Conservation (phyloP, 164 flowering plant species). For the Platanus orientalis region DNA sequence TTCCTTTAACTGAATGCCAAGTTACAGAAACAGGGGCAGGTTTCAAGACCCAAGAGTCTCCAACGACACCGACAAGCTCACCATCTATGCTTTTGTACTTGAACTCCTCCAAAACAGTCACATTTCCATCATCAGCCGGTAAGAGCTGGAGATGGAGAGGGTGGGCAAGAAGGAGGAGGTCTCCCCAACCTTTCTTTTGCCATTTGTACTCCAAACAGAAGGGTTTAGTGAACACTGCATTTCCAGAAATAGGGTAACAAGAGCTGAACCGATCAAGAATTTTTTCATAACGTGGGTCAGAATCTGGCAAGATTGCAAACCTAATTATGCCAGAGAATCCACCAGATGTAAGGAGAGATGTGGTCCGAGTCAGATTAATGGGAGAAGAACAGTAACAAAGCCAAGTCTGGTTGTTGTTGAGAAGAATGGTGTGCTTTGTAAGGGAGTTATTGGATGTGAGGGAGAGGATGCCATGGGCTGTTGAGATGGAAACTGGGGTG, state of each 20-base stretch:
- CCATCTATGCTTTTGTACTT: slow-evolving; percentile 84
- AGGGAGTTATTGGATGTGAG: slow-evolving; percentile 25
- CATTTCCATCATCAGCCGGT: slow-evolving; percentile 18
- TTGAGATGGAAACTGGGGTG: slow-evolving; percentile 47
- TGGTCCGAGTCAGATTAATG: slow-evolving; percentile 33
- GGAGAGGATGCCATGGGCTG: slow-evolving; percentile 55
- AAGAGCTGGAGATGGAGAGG: slow-evolving; percentile 69
- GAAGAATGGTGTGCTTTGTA: slow-evolving; percentile 54
- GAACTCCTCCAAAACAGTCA: slow-evolving; percentile 51
- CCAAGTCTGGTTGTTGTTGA: slow-evolving; percentile 86
- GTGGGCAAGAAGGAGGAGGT: slow-evolving; percentile 78
- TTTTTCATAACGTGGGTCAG: slow-evolving; percentile 27
- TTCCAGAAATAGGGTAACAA: slow-evolving; percentile 72
- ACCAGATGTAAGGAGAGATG: slow-evolving; percentile 34
- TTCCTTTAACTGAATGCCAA: slow-evolving; percentile 77
- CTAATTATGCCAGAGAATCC: slow-evolving; percentile 64
- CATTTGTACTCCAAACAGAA: slow-evolving; percentile 70
- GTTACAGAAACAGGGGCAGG: slow-evolving; percentile 54
- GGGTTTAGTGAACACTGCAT: slow-evolving; percentile 49
- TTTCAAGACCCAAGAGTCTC: slow-evolving; percentile 68
- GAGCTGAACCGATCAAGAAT: slow-evolving; percentile 69
- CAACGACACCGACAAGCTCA: slow-evolving; percentile 92
- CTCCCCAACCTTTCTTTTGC: slow-evolving; percentile 86
- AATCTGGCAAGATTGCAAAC: slow-evolving; percentile 55
- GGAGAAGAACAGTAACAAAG: slow-evolving; percentile 62